Evolutionary conservation across 148 eudicot genomes (phyloP).

Genomic region (Linanthus parryae): DNA sequence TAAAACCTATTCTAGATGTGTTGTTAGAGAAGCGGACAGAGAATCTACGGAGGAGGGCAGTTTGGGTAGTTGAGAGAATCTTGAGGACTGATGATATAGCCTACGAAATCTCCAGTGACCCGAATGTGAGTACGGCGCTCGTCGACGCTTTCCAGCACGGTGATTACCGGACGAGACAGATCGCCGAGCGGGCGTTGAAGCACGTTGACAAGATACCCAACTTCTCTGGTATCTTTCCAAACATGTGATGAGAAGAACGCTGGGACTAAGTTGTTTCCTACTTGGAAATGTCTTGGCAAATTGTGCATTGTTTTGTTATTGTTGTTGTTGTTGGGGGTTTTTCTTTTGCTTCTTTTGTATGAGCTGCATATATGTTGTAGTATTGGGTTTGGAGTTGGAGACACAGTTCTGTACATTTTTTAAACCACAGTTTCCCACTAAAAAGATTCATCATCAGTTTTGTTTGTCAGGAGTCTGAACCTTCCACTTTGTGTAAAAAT

Average conservation of each 20-base stretch:
- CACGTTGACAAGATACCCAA: slow-evolving; percentile 87
- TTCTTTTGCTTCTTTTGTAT: no score
- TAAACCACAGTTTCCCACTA: no score
- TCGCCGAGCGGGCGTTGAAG: slow-evolving; percentile 81
- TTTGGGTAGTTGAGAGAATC: slow-evolving; percentile 86
- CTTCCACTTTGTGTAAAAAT: no score
- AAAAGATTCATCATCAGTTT: no score
- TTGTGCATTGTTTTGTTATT: no score
- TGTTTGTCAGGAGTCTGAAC: no score
- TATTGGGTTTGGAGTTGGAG: no score
- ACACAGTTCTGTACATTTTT: no score
- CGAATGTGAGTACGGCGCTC: slow-evolving; percentile 65
- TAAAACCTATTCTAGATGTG: slow-evolving; percentile 58
- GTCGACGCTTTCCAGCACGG: slow-evolving; percentile 90
- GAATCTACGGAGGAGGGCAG: slow-evolving; percentile 53
- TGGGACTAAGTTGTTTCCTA: no score
- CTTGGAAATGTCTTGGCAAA: no score
- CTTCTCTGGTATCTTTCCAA: slow-evolving; percentile 82
- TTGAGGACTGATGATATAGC: slow-evolving; percentile 64
- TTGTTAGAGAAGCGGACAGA: slow-evolving; percentile 80
- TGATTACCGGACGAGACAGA: slow-evolving; percentile 73
- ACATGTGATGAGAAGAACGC: slow-evolving; percentile 31
- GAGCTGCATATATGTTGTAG: no score
- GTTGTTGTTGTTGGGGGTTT: no score
- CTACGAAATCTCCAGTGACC: slow-evolving; percentile 49